Evolutionary conservation across 306 rosid genomes (phyloP).

Genomic region (Malus domestica): DNA sequence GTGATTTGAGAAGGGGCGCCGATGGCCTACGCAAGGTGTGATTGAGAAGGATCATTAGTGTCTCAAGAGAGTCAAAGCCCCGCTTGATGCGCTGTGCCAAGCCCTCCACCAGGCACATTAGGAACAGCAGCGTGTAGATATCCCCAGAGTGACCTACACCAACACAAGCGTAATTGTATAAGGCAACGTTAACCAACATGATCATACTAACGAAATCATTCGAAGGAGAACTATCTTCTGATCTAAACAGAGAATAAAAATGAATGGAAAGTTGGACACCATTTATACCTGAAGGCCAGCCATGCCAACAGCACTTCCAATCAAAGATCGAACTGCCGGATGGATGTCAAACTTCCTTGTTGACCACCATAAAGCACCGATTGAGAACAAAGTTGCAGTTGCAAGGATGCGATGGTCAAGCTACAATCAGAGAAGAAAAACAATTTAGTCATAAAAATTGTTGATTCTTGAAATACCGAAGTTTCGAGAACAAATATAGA

Average conservation of each 20-base stretch:
- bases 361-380: conserved; percentile 62
- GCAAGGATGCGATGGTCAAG: conserved; percentile 49
- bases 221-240: background rate
- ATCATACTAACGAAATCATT: background rate
- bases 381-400: conserved; percentile 49
- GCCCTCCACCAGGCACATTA: conserved; percentile 85
- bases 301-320: conserved; percentile 63
- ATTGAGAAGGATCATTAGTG: conserved; percentile 55
- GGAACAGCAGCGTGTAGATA: conserved; percentile 67
- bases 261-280: background rate
- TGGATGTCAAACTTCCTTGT: conserved; percentile 74
- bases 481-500: background rate
- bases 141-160: conserved; percentile 12
- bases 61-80: conserved; percentile 75
- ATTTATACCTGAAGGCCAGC: conserved; percentile 63
- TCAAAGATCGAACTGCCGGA: conserved; percentile 63
- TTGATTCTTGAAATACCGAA: background rate
- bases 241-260: background rate
- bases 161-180: background rate
- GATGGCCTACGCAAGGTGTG: conserved; percentile 75
- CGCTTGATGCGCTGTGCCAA: conserved; percentile 90
- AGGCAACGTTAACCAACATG: background rate
- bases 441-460: background rate
- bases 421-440: background rate
- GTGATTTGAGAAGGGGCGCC: conserved; percentile 52